phyloP scores from a whole-genome alignment of 805 yeast species.

The Brettanomyces anomalus region DNA sequence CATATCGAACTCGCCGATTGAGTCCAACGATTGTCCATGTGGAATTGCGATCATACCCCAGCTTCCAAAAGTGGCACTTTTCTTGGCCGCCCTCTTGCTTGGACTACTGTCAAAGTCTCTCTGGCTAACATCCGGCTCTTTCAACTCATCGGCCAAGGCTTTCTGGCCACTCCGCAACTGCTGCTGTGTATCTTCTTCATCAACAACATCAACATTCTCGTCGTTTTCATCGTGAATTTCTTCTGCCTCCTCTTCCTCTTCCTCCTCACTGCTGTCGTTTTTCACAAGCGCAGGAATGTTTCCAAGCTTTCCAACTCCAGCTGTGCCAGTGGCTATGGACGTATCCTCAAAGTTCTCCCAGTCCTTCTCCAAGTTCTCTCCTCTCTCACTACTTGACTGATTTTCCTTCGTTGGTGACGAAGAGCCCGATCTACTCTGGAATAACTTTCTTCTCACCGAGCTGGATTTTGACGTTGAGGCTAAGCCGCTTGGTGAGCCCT shows the following conservation, averaged over 20 bases:
- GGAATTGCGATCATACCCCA: not conserved
- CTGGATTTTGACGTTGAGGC: too few species aligned
- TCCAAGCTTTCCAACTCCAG: slow-evolving; percentile 8
- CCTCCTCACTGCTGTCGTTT: slow-evolving; percentile 14
- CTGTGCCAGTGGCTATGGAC: not conserved
- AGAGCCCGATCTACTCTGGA: slow-evolving; percentile 4
- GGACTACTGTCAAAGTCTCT: slow-evolving; percentile 1
- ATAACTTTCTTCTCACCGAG: not conserved
- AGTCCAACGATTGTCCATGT: not conserved
- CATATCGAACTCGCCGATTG: slow-evolving; percentile 1
- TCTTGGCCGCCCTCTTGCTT: not conserved
- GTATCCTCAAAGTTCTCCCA: slow-evolving; percentile 19
- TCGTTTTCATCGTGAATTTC: too few species aligned
- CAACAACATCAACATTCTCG: too few species aligned
- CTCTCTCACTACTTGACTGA: slow-evolving; percentile 14
- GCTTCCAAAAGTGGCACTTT: not conserved
- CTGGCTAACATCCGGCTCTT: not conserved
- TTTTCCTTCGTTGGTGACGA: slow-evolving; percentile 12
- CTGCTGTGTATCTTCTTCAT: too few species aligned
- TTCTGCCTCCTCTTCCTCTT: slow-evolving; percentile 3
- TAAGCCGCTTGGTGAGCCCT: not conserved
- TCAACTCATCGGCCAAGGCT: not conserved
- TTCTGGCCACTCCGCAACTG: not conserved
- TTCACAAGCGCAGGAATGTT: slow-evolving; percentile 14
- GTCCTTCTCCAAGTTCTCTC: slow-evolving; percentile 4